Evolutionary conservation across 495 filamentous ascomycete genomes (phyloP).

Genomic region (Neurospora sp.): DNA sequence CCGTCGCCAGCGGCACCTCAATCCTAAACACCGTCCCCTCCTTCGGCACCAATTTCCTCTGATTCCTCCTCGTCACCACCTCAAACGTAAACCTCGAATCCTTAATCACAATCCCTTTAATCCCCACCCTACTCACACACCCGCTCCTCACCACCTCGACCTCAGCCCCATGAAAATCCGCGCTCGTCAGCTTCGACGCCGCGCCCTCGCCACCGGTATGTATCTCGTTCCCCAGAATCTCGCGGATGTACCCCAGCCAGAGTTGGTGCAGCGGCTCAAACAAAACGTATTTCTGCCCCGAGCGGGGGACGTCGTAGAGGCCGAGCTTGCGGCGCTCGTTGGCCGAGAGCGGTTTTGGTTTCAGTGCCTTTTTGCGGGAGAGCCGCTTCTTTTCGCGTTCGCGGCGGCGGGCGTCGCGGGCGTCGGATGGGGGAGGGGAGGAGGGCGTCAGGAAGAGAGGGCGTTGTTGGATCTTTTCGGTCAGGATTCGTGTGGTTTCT

Average conservation of each 20-base stretch:
- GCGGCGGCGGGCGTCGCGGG: conserved; percentile 53
- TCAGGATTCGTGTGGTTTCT: conserved; percentile 58
- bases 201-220: conserved; percentile 33
- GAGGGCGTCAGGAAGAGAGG: conserved; percentile 71
- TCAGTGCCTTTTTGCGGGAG: conserved; percentile 46
- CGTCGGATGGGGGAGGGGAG: conserved; percentile 51
- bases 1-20: conserved; percentile 44
- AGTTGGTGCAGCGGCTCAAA: conserved; percentile 68
- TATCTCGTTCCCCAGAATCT: conserved; percentile 49
- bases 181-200: conserved; percentile 61
- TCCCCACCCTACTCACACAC: conserved; percentile 72
- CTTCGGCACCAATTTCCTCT: conserved; percentile 71
- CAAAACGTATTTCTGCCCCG: conserved; percentile 59
- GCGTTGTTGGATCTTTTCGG: conserved; percentile 71
- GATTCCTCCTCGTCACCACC: conserved; percentile 61
- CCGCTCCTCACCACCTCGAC: conserved; percentile 73
- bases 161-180: conserved; percentile 84
- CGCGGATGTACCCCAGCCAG: conserved; percentile 78
- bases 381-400: conserved; percentile 46
- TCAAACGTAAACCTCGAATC: conserved; percentile 83
- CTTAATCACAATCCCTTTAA: conserved; percentile 76
- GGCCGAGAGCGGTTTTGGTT: conserved; percentile 70
- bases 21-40: conserved; percentile 81
- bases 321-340: conserved; percentile 62
- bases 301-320: conserved; percentile 62